These are phyloP conservation scores for Gnaphalium uliginosum DNA, from an alignment of 129 eudicot species.

Conservation along the genomic window DNA sequence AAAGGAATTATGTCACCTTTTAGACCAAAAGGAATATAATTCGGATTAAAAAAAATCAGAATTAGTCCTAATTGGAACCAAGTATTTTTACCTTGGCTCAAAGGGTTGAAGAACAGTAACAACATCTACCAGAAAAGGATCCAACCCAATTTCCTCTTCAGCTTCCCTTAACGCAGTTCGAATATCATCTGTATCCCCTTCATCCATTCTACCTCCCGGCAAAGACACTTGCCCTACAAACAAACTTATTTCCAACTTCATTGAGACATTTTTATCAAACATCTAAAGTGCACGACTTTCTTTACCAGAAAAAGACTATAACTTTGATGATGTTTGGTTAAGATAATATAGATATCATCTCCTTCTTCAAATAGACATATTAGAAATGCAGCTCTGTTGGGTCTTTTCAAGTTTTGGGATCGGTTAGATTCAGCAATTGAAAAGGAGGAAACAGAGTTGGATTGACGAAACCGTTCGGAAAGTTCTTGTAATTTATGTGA, in stretches of 20 bases:
- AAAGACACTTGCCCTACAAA: slow-evolving; percentile 68
- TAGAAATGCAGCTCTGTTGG: slow-evolving; percentile 59
- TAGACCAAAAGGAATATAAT: background rate
- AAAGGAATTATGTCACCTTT: background rate
- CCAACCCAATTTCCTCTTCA: slow-evolving; percentile 74
- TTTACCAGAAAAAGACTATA: slow-evolving; percentile 59
- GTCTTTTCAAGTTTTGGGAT: slow-evolving; percentile 19
- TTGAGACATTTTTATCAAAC: slow-evolving; percentile 16
- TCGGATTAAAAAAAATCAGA: background rate
- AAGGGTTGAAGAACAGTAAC: slow-evolving; percentile 57
- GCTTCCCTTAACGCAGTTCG: slow-evolving; percentile 79
- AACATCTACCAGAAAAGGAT: slow-evolving; percentile 62
- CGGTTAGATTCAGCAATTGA: slow-evolving; percentile 11
- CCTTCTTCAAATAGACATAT: slow-evolving; percentile 48
- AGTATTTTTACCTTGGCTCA: background rate
- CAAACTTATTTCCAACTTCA: slow-evolving; percentile 14
- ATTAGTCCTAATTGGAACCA: background rate
- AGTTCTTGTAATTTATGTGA: slow-evolving; percentile 42
- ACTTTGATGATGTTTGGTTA: slow-evolving; percentile 54
- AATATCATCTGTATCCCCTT: slow-evolving; percentile 47
- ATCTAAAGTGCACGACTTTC: background rate
- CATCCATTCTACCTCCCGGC: slow-evolving; percentile 76
- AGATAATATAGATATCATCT: slow-evolving; percentile 52
- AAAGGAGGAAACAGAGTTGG: slow-evolving; percentile 7
- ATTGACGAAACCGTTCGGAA: slow-evolving; percentile 41